Base-by-base conservation (phyloP, 805 yeast genomes). In the Cyberlindnera maritima region DNA sequence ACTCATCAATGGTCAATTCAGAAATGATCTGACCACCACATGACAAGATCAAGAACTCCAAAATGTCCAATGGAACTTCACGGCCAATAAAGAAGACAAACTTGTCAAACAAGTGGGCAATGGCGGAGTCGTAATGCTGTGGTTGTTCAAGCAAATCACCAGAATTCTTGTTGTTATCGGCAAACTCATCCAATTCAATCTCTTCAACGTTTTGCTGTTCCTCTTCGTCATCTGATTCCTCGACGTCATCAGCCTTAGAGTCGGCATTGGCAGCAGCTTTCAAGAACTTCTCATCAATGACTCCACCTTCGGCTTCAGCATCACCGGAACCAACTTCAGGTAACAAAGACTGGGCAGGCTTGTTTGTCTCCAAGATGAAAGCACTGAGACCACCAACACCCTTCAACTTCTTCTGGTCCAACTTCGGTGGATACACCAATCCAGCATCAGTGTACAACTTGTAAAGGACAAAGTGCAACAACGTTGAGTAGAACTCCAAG, bases 401-500 rank as follows among this genome's bases (percentile, higher is more conserved):
- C 64, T 86, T 88, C 64, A 83, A 76, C 67, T 83, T 85, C 42
- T 57, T 56, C 32, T 50, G 44, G 68, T 90, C 88, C 53, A 91
- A 80, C 55, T 79, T 80, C 48, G 99, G 99, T 36, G 99, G 99
- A 66, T 91, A 94, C 28, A 88, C 83, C 61, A 94, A 78, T 52
- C 84, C 91, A 29, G 84, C 75, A 57, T 90, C 98, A 19, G 86
- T 80, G 72, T 89, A 94, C 53, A 94, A 77, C 66, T 87, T 86
- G 77, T 65, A 94, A 46, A 92, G 74, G 19, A 85, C 91, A 64
- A 94, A 94, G 63, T 90, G 96, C 61, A 91, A 69, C 58, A 94
- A 71, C 21, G 98, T 92, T 17, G 96, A 84, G 71, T 94, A 94
- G 69, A 94, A 91, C 70, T 94, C 99, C 63, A 94, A 77, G 70